Conservation (phyloP, 2,329 filamentous ascomycete species). For the Colletotrichum sidae region DNA sequence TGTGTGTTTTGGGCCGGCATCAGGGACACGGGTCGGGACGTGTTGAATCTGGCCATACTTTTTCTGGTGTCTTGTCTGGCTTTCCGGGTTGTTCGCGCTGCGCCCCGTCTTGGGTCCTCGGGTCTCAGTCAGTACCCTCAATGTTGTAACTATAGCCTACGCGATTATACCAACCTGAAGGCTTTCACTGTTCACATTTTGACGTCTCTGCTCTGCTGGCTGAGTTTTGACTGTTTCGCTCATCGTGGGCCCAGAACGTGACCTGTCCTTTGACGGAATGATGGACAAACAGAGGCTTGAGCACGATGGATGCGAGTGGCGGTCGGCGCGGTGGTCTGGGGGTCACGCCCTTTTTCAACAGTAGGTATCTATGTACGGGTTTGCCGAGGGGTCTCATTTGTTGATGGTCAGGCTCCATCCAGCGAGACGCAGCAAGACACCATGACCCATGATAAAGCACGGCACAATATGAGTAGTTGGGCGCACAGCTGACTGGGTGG, state of each 20-base stretch:
- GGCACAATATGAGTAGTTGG: too few relatives aligned
- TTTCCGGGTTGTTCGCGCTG: constrained; percentile 11
- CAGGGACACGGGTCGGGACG: constrained; percentile 15
- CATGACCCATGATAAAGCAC: too few relatives aligned
- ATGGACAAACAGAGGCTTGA: background rate
- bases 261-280: background rate
- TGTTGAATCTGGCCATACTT: constrained; percentile 6
- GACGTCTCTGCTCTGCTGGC: background rate
- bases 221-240: background rate
- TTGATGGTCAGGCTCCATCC: too few relatives aligned
- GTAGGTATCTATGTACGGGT: too few relatives aligned
- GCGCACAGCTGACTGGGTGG: too few relatives aligned
- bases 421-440: too few relatives aligned
- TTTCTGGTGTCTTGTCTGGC: background rate
- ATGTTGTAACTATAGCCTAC: constrained; percentile 36
- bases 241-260: background rate
- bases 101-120: constrained; percentile 3
- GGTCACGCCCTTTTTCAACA: too few relatives aligned
- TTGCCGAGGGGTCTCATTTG: too few relatives aligned
- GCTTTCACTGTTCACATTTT: constrained; percentile 28
- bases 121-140: constrained; percentile 9
- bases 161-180: constrained; percentile 35
- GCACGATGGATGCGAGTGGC: background rate
- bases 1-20: constrained; percentile 9
- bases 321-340: background rate